phyloP scores from a whole-genome alignment of 139 green algal genomes.

The Volvox reticuliferus region DNA sequence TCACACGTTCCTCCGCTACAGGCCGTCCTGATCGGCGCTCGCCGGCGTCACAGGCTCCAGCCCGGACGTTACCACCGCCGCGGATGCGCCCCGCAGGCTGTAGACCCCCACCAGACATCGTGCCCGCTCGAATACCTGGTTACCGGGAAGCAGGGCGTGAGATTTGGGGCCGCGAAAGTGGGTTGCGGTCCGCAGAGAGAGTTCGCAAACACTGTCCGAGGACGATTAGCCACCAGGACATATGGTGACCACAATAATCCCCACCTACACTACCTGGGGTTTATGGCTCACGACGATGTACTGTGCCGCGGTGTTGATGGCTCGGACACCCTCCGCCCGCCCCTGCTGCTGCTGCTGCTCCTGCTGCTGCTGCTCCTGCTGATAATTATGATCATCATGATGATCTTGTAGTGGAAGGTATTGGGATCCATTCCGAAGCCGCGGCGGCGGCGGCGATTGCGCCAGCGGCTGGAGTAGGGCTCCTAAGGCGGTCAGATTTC shows the following conservation, averaged over 20 bases:
- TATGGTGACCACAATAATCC: neutral
- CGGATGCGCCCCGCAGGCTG: neutral
- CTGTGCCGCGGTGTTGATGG: constrained; percentile 62
- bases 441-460: too few species aligned
- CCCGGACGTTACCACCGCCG: constrained; percentile 9
- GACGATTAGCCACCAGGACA: neutral
- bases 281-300: constrained; percentile 86
- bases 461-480: too few species aligned
- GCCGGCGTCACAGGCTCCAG: neutral
- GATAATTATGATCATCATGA: neutral
- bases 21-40: neutral
- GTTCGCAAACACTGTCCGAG: neutral
- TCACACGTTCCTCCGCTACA: neutral
- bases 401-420: too few species aligned
- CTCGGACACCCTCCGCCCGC: neutral
- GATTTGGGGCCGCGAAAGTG: neutral
- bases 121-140: constrained; percentile 60
- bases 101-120: constrained; percentile 59
- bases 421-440: too few species aligned
- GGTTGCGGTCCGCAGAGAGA: neutral
- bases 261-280: constrained; percentile 63
- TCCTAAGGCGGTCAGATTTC: too few species aligned
- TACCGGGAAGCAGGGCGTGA: neutral
- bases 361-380: neutral
- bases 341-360: neutral